Base-by-base conservation (phyloP, 306 rosid species). In the Lathyrus oleraceus region DNA sequence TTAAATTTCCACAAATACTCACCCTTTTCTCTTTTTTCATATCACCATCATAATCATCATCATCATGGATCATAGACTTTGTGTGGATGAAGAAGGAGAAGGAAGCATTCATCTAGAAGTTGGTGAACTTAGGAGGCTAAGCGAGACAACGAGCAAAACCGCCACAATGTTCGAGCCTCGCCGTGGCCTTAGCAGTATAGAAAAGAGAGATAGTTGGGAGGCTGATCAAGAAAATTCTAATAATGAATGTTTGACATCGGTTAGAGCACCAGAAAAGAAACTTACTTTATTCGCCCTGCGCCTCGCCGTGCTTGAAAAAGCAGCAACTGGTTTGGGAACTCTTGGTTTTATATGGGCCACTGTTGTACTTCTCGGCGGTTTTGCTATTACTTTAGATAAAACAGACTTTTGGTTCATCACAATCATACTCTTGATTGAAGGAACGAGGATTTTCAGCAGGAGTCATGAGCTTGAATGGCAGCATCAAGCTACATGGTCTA, bases 391-490 rank as follows among this genome's bases (percentile, higher is more conserved):
- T 10, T 80, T 92, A 12, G 93, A 85, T 54, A 74, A 76, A 72
- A 79, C 91, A 0, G 96, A 92, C 61, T 92, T 90, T 71, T 89
- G 96, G 98, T 81, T 89, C 80, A 84, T 92, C 78, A 88, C 98
- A 11, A 79, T 95, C 74, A 95, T 95, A 60, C 71, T 91, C 48
- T 66, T 95, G 71, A 85, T 89, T 10, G 97, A 95, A 63, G 99
- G 99, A 21, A 74, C 97, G 19, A 69, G 99, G 45, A 86, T 95
- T 35, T 91, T 95, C 82, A 95, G 99, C 86, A 78, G 99, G 45
- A 95, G 99, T 21, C 99, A 85, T 40, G 99, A 95, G 77, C 95
- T 95, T 44, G 97, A 95, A 67, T 95, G 99, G 97, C 99, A 95
- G 58, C 99, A 91, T 74, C 96, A 91, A 76, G 86, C 97, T 21